phyloP scores from a whole-genome alignment of 23 red algal genomes.

The Cyanidioschyzon merolae region DNA sequence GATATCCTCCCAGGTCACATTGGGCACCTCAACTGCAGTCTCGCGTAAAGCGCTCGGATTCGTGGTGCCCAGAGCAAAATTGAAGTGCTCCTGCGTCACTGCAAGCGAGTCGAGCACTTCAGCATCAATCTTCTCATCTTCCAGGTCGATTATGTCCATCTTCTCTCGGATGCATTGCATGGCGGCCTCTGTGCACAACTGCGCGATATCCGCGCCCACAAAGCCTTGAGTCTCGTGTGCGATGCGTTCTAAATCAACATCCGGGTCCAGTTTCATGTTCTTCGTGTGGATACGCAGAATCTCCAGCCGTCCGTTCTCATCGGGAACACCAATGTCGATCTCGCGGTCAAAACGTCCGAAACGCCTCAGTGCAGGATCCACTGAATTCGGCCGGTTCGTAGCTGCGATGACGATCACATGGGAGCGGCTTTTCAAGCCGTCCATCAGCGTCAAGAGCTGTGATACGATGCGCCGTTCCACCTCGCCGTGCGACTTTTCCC shows the following conservation, averaged over 20 bases:
- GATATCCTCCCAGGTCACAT: constrained; percentile 99
- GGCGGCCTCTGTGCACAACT: constrained; percentile 93
- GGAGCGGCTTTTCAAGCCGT: constrained; percentile 83
- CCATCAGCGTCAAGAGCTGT: constrained; percentile 98
- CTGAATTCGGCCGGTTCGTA: constrained; percentile 91
- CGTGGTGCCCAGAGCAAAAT: constrained; percentile 79
- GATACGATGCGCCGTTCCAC: constrained; percentile 98
- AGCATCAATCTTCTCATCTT: constrained; percentile 95
- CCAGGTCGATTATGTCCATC: constrained; percentile 98
- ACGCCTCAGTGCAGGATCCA: constrained; percentile 92
- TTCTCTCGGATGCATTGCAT: constrained; percentile 99
- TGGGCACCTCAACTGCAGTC: constrained; percentile 93
- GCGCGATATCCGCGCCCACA: constrained; percentile 93
- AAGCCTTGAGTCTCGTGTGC: constrained; percentile 91
- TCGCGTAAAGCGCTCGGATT: constrained; percentile 94
- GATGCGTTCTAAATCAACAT: constrained; percentile 78
- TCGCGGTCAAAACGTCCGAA: constrained; percentile 99
- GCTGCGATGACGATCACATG: constrained; percentile 99
- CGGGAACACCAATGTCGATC: constrained; percentile 97
- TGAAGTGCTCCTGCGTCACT: constrained; percentile 96
- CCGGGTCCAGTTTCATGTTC: constrained; percentile 96
- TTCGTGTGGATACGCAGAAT: constrained; percentile 98
- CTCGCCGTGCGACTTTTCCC: constrained; percentile 99
- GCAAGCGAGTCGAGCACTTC: constrained; percentile 88
- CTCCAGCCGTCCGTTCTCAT: constrained; percentile 95